Conservation (phyloP, 345 rosid species). For the Salix koriyanagi region DNA sequence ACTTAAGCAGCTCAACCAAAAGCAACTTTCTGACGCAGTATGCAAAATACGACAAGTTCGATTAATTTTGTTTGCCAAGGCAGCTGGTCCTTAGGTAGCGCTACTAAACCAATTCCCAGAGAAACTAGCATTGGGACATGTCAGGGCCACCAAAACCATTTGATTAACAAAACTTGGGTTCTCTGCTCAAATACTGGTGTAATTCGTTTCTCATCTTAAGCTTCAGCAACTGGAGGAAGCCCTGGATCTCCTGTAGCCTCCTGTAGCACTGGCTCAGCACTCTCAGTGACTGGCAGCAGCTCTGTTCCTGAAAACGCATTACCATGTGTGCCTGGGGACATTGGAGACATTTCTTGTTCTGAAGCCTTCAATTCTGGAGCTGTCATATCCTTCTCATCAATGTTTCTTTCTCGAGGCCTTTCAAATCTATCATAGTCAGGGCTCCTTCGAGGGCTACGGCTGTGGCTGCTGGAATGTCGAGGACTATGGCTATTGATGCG, state of each 20-base stretch:
- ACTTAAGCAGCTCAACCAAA: too few relatives aligned
- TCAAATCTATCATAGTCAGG: constrained; percentile 41
- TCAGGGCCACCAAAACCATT: not conserved
- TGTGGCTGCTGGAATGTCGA: not conserved
- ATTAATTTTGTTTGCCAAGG: too few relatives aligned
- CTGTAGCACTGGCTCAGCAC: constrained; percentile 14
- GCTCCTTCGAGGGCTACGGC: constrained; percentile 1
- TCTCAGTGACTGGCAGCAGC: constrained; percentile 4
- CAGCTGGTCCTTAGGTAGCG: too few relatives aligned
- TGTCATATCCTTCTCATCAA: constrained; percentile 22
- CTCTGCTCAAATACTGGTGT: not conserved
- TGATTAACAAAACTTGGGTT: not conserved
- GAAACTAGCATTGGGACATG: not conserved
- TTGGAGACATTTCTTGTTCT: constrained; percentile 16
- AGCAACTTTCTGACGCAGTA: too few relatives aligned
- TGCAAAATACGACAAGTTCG: too few relatives aligned
- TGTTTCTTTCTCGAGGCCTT: constrained; percentile 28
- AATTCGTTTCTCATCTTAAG: not conserved
- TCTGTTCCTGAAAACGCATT: constrained; percentile 15
- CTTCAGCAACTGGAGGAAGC: not conserved
- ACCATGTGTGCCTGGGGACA: constrained; percentile 21
- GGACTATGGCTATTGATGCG: constrained; percentile 10
- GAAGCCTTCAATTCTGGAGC: constrained; percentile 25
- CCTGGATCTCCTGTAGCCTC: constrained; percentile 13
- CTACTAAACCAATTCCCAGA: too few relatives aligned